Evolutionary conservation across 768 basidiomycete species (phyloP), one percentile per base, ranked within the genome.

Genomic region (Basidioascus undulatus): DNA sequence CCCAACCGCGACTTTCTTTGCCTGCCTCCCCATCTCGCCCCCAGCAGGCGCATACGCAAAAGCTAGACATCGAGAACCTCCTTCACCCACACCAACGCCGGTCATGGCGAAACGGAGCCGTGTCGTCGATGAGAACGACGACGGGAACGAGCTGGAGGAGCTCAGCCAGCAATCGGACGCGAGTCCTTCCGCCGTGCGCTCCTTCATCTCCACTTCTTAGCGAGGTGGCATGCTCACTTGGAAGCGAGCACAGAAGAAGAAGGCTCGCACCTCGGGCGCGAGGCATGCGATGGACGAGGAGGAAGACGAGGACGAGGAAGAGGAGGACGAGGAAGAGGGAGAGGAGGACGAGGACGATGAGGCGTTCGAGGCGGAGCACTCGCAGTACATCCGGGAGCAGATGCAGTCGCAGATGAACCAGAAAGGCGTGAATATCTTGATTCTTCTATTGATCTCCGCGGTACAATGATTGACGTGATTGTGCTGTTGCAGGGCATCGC

Each of bases 401-500:
- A 42, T 33, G 3, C 23, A 42, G 28, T 10, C 10, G 10, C 30
- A 31, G 30, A 10, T 10, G 10, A 31, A 31, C 10, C 30, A 10
- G 10, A 31, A 10, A n/a, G n/a, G n/a, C n/a, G n/a, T n/a, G n/a
- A n/a, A n/a, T n/a, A n/a, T n/a, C n/a, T n/a, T n/a, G n/a, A n/a
- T n/a, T n/a, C n/a, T n/a, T n/a, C n/a, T n/a, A n/a, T n/a, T n/a
- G n/a, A n/a, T n/a, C n/a, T n/a, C n/a, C n/a, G n/a, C n/a, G n/a
- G n/a, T n/a, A n/a, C n/a, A n/a, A n/a, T n/a, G n/a, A n/a, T n/a
- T n/a, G n/a, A n/a, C n/a, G 10, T 31, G 30, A 31, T 10, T 10
- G n/a, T n/a, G n/a, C 10, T 31, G 30, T 0, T 36, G 3, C 48
- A 89, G 84, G 68, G 65, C 12, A 64, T 80, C 35, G 80, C 86